A percentile compares a stretch with the other conserved stretches of the same genome.
Conservation (phyloP, 1,284 basidiomycete genomes). For the Pisolithus thermaeus region DNA sequence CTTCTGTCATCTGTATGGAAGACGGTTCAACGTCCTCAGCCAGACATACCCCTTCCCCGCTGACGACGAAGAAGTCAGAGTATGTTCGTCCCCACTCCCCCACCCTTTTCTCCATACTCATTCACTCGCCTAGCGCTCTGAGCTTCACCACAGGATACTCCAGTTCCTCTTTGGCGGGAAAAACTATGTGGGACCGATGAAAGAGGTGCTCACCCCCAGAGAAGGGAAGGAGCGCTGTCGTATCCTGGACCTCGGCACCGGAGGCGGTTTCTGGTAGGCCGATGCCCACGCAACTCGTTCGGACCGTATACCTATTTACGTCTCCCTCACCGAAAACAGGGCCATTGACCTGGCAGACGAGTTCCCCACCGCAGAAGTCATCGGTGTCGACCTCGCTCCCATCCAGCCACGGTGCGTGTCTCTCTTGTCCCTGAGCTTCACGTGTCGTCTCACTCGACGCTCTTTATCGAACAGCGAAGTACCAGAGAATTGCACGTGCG, state of each 20-base stretch:
- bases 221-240: slow-evolving; percentile 27
- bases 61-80: slow-evolving; percentile 57
- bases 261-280: slow-evolving; percentile 51
- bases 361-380: slow-evolving; percentile 58
- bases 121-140: slow-evolving; percentile 42
- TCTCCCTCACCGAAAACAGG: slow-evolving; percentile 30
- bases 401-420: slow-evolving; percentile 54
- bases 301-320: slow-evolving; percentile 4
- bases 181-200: slow-evolving; percentile 59
- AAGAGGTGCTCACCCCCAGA: slow-evolving; percentile 38
- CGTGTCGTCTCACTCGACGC: slow-evolving; percentile 9
- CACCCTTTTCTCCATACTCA: neutral
- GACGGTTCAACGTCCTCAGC: slow-evolving; percentile 47
- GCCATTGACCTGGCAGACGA: slow-evolving; percentile 65
- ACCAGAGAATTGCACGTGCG: slow-evolving; percentile 64
- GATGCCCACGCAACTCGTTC: slow-evolving; percentile 4
- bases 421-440: slow-evolving; percentile 10
- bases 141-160: slow-evolving; percentile 55
- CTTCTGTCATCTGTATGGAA: slow-evolving; percentile 44
- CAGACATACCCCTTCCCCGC: slow-evolving; percentile 52
- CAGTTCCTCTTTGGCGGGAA: slow-evolving; percentile 58
- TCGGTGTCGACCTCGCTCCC: slow-evolving; percentile 64
- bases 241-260: slow-evolving; percentile 65
- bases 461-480: slow-evolving; percentile 39
- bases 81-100: slow-evolving; percentile 18